phyloP scores from a whole-genome alignment of 202 grass and related monocot genomes.

The Eragrostis tef region DNA sequence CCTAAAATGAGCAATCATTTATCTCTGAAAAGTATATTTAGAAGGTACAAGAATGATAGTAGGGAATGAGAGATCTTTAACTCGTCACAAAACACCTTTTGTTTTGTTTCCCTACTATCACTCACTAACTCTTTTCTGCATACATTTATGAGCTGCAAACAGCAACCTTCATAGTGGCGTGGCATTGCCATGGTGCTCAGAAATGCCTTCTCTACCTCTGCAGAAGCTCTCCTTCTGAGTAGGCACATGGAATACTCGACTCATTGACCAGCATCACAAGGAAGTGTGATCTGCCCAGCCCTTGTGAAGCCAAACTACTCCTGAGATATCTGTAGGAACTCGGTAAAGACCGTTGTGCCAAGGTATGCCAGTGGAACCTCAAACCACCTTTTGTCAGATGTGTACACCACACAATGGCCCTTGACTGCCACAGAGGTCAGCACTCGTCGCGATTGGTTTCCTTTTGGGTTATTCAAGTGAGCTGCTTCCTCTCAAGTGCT shows the following conservation, averaged over 20 bases:
- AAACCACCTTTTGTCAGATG: constrained; percentile 43
- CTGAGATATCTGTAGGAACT: constrained; percentile 54
- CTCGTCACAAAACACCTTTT: neutral
- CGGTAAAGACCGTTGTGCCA: constrained; percentile 28
- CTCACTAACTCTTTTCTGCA: neutral
- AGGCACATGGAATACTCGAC: constrained; percentile 44
- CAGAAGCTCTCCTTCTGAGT: constrained; percentile 40
- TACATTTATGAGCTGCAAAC: constrained; percentile 27
- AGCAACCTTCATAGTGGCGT: neutral
- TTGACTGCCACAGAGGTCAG: constrained; percentile 41
- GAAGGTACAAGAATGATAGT: neutral
- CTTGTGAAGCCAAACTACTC: constrained; percentile 52
- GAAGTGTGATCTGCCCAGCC: constrained; percentile 47
- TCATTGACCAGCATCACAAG: constrained; percentile 55
- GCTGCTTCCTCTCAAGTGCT: constrained; percentile 39
- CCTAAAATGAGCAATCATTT: neutral
- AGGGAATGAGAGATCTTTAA: too few relatives aligned
- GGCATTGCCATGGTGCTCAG: constrained; percentile 41
- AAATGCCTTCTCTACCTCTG: constrained; percentile 37
- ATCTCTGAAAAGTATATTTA: neutral
- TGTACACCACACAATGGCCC: constrained; percentile 52
- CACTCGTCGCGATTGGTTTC: neutral
- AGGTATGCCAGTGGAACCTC: constrained; percentile 54
- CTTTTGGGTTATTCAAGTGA: neutral
- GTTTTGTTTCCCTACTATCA: too few relatives aligned